Evolutionary conservation across 2,329 filamentous ascomycete genomes (phyloP).

Genomic region (Botrytis sinoallii): DNA sequence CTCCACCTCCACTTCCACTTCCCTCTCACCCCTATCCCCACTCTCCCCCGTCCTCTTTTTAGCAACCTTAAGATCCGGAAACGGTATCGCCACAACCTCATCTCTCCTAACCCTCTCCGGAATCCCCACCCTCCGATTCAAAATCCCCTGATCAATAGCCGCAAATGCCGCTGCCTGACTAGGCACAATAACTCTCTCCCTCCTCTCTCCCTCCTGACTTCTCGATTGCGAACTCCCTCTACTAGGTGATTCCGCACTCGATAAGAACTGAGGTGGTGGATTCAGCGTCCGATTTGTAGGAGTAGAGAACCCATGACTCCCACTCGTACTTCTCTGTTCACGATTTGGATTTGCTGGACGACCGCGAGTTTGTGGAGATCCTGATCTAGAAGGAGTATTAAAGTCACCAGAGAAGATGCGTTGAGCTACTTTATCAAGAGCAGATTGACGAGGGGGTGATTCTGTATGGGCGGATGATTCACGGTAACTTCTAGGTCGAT

Average conservation of each 20-base stretch:
- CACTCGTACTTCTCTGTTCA: conserved; percentile 27
- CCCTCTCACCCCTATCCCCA: not conserved
- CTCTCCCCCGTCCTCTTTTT: conserved; percentile 40
- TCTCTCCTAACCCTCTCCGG: conserved; percentile 37
- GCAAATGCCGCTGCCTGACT: conserved; percentile 59
- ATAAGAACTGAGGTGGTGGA: conserved; percentile 31
- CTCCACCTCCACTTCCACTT: not conserved
- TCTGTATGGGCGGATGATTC: conserved; percentile 46
- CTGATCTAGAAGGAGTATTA: conserved; percentile 34
- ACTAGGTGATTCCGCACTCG: conserved; percentile 27
- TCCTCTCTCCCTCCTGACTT: not conserved
- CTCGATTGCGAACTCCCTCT: conserved; percentile 29
- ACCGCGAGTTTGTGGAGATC: conserved; percentile 35
- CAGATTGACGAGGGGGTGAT: conserved; percentile 54
- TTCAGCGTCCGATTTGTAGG: conserved; percentile 26
- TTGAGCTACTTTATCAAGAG: conserved; percentile 60
- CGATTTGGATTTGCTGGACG: conserved; percentile 26
- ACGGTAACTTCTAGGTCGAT: conserved; percentile 44
- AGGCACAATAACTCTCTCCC: conserved; percentile 25
- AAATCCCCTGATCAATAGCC: conserved; percentile 61
- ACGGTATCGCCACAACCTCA: conserved; percentile 47
- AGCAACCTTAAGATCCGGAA: conserved; percentile 37
- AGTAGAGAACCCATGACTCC: conserved; percentile 30
- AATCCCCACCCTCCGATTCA: conserved; percentile 53
- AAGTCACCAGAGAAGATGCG: conserved; percentile 54